A percentile compares a stretch with the other conserved stretches of the same genome.
Conservation (phyloP, 768 basidiomycete species). For the Russula sp. region DNA sequence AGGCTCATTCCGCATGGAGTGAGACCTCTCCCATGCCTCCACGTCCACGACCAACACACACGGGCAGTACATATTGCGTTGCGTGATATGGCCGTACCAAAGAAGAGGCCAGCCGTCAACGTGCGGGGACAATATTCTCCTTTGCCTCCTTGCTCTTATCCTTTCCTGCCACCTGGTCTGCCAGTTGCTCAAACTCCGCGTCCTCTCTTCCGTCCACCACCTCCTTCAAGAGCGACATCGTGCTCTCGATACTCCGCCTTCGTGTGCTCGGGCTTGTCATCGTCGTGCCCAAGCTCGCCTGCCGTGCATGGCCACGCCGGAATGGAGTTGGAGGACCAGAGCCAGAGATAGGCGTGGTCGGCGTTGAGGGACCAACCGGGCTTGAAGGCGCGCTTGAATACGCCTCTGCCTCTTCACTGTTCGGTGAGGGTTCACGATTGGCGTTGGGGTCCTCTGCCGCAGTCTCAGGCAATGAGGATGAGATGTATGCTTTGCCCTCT, state of each 20-base stretch:
- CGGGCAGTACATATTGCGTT: not conserved
- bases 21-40: not conserved
- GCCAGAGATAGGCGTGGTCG: conserved; percentile 22
- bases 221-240: conserved; percentile 90
- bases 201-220: conserved; percentile 74
- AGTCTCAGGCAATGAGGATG: conserved; percentile 43
- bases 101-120: not conserved
- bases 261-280: conserved; percentile 92
- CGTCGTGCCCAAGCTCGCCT: conserved; percentile 87
- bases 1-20: not conserved
- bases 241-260: conserved; percentile 88
- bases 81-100: not conserved
- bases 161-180: conserved; percentile 21
- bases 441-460: conserved; percentile 39
- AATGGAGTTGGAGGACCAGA: conserved; percentile 37
- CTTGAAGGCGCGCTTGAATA: conserved; percentile 23
- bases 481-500: conserved; percentile 56
- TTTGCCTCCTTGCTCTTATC: conserved; percentile 16
- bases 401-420: conserved; percentile 28
- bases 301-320: conserved; percentile 65
- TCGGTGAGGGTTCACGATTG: conserved; percentile 25
- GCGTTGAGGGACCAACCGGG: conserved; percentile 24
- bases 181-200: conserved; percentile 25
- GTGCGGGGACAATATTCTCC: conserved; percentile 19
- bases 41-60: not conserved